Base-by-base conservation (phyloP, 345 rosid species). In the Aethionema arabicum region DNA sequence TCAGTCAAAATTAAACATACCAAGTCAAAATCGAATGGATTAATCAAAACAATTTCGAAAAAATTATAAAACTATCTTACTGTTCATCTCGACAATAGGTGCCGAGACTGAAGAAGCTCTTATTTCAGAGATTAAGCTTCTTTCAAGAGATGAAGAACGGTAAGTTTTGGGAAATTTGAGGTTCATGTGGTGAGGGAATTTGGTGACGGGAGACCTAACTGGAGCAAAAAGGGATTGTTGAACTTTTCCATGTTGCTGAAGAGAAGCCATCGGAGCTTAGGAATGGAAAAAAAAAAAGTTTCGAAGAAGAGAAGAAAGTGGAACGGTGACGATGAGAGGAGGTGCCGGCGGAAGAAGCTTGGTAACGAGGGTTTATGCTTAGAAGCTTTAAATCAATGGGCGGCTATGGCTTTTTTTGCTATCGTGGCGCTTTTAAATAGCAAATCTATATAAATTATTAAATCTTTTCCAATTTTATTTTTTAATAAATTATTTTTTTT, bases 21-120 rank as follows among this genome's bases (percentile, higher is more conserved):
- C 5, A 12, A 14, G 52, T 51, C 32, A 61, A 52, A 41, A 56
- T 12, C 36, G 3, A 9, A 44, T 36, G 11, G 4, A 51, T 31
- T 32, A 47, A 13, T 21, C 27, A 32, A n/a, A 54, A 10, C 32
- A 13, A 8, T 14, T 46, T 21, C 5, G 5, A 49, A 6, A 40
- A 36, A 39, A 43, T 29, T 21, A 8, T 4, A 0, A 62, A 32
- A 53, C 8, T 8, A n/a, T 13, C 73, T 60, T 59, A 83, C 95
- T 82, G 76, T 63, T 78, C 29, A 63, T 68, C 72, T 79, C 91
- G 16, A 80, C 73, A 36, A 65, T 44, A 46, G 95, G 77, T 2
- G 56, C 77, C 13, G 91, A 79, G 27, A 76, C 80, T 0, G 95
- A 75, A 13, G 90, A 79, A 21, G 82, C 72, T 52, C 83, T 80